phyloP scores from a whole-genome alignment of 2,329 filamentous ascomycete genomes.

The Plenodomus biglobosus region DNA sequence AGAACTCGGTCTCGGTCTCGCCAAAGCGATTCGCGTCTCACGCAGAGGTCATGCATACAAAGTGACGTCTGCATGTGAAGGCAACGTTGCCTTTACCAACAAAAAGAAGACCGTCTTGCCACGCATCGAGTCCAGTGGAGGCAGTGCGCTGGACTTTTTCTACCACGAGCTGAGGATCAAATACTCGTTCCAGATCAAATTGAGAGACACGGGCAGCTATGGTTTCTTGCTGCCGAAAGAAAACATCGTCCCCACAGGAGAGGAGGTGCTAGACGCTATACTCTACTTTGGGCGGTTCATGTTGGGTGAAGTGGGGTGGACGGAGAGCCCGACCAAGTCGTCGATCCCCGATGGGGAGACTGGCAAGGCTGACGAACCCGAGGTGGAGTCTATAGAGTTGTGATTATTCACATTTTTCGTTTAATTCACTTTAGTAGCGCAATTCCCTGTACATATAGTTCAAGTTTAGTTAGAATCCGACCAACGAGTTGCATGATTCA shows the following conservation, averaged over 20 bases:
- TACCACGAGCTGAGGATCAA: constrained; percentile 81
- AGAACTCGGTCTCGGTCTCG: constrained; percentile 83
- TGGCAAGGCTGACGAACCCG: too few relatives aligned
- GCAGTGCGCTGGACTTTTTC: constrained; percentile 92
- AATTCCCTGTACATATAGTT: too few relatives aligned
- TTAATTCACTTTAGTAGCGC: too few relatives aligned
- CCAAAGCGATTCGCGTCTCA: constrained; percentile 83
- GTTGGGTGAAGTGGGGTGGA: constrained; percentile 51
- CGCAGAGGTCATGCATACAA: constrained; percentile 67
- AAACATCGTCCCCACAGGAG: constrained; percentile 84
- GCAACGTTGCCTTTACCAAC: constrained; percentile 58
- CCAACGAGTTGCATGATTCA: constrained; percentile 12
- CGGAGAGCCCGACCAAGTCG: too few relatives aligned
- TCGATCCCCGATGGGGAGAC: too few relatives aligned
- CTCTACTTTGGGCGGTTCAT: constrained; percentile 83
- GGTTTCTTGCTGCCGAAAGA: constrained; percentile 87
- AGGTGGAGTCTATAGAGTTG: not conserved
- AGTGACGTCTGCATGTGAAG: constrained; percentile 84
- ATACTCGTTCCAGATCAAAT: constrained; percentile 91
- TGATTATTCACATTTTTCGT: not conserved
- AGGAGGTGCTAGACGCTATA: constrained; percentile 81
- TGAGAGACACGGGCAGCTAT: constrained; percentile 90
- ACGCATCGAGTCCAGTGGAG: constrained; percentile 73
- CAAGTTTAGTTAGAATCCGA: too few relatives aligned
- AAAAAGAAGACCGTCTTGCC: constrained; percentile 45